A percentile compares a stretch with the other conserved stretches of the same genome.
Conservation (phyloP, 805 yeast genomes). For the Candida yuanshanica region DNA sequence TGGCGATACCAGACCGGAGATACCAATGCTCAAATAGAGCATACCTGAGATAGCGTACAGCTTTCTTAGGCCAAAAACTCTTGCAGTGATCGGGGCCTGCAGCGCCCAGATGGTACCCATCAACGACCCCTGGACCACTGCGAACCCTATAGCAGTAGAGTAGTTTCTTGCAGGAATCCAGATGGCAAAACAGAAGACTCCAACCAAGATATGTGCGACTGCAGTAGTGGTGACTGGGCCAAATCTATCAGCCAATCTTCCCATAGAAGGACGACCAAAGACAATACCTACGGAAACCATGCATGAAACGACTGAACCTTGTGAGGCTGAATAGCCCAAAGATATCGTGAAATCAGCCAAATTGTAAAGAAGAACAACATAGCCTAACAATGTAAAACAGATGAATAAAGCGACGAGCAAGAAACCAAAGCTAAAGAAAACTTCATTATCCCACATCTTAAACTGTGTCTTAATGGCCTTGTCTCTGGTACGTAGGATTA, state of each 20-base stretch:
- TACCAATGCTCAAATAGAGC: conserved; percentile 16
- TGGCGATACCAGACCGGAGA: conserved; percentile 33
- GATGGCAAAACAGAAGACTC: conserved; percentile 38
- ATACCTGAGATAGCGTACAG: conserved; percentile 49
- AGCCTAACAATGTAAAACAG: conserved; percentile 49
- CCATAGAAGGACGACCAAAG: conserved; percentile 51
- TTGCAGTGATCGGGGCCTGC: conserved; percentile 42
- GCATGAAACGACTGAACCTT: conserved; percentile 54
- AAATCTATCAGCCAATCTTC: conserved; percentile 40
- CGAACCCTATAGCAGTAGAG: conserved; percentile 48
- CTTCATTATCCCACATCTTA: conserved; percentile 35
- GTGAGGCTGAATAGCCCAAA: conserved; percentile 46
- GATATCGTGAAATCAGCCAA: conserved; percentile 53
- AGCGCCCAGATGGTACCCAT: conserved; percentile 58
- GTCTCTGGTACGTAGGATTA: conserved; percentile 33
- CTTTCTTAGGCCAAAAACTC: conserved; percentile 47
- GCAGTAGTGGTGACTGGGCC: conserved; percentile 47
- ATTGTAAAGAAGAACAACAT: conserved; percentile 51
- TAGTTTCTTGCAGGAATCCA: conserved; percentile 52
- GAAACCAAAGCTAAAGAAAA: conserved; percentile 35
- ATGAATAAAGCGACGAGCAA: conserved; percentile 37
- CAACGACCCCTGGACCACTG: conserved; percentile 43
- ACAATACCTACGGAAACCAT: conserved; percentile 52
- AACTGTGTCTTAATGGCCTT: conserved; percentile 29
- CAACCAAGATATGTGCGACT: conserved; percentile 32